Conservation (phyloP, 2,329 filamentous ascomycete species). For the Sordariomycetes sp. region DNA sequence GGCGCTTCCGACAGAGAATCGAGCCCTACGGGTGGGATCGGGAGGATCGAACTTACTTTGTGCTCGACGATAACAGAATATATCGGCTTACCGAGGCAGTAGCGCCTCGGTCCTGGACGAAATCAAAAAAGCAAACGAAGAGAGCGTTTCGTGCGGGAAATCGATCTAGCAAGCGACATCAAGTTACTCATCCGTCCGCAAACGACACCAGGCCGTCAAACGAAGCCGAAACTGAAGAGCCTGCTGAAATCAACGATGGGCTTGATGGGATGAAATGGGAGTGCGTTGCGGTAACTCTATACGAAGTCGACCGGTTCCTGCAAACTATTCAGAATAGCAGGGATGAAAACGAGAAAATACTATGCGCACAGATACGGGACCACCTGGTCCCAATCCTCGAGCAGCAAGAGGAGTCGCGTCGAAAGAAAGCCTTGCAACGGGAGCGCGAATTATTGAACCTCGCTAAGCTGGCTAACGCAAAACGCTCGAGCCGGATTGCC, state of each 20-base stretch:
- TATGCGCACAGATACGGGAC: conserved; percentile 58
- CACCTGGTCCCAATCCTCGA: conserved; percentile 78
- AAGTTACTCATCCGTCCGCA: background rate
- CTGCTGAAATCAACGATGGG: conserved; percentile 22
- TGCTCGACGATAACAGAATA: conserved; percentile 86
- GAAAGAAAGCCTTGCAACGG: conserved; percentile 52
- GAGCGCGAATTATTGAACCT: conserved; percentile 71
- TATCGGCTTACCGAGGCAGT: conserved; percentile 77
- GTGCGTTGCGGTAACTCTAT: conserved; percentile 69
- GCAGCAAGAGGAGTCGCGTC: conserved; percentile 61
- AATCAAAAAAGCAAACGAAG: conserved; percentile 52
- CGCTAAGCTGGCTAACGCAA: conserved; percentile 83
- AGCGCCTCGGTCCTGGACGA: conserved; percentile 41
- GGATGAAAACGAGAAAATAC: conserved; percentile 71
- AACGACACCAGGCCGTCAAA: background rate
- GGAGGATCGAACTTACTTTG: conserved; percentile 74
- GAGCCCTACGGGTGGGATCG: conserved; percentile 82
- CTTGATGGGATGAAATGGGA: conserved; percentile 78
- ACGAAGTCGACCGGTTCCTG: conserved; percentile 64
- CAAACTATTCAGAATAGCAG: conserved; percentile 59
- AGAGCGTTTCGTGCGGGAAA: conserved; percentile 30
- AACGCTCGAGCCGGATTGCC: conserved; percentile 82
- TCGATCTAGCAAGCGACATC: conserved; percentile 58
- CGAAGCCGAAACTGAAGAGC: conserved; percentile 9
- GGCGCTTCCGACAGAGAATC: conserved; percentile 38